phyloP scores from a whole-genome alignment of 106 monocot species.

The Apostasia shenzhenica region DNA sequence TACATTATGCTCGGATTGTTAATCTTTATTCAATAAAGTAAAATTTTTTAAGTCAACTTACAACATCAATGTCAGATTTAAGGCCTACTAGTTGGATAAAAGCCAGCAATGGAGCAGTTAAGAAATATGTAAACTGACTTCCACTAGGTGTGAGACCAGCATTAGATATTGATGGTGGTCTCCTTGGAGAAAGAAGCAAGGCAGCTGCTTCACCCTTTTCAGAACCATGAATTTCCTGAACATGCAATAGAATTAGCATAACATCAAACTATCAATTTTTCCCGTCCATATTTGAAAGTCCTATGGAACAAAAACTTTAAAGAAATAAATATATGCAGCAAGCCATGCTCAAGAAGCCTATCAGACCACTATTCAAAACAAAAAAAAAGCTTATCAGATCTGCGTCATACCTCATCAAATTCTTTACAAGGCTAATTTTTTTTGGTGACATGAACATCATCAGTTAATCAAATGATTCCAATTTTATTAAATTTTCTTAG shows the following conservation, averaged over 20 bases:
- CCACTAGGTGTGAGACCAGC: slow-evolving; percentile 36
- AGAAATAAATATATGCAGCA: background rate
- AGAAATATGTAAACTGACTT: slow-evolving; percentile 87
- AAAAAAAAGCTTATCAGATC: no score
- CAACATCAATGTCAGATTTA: slow-evolving; percentile 41
- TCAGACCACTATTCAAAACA: no score
- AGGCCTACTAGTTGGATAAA: slow-evolving; percentile 73
- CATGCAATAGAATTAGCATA: slow-evolving; percentile 3
- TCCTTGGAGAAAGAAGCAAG: slow-evolving; percentile 80
- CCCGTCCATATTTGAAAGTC: no score
- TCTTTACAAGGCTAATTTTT: no score
- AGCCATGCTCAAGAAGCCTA: no score
- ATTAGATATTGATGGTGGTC: slow-evolving; percentile 26
- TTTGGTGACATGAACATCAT: no score
- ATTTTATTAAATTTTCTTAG: no score
- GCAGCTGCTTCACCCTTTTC: slow-evolving; percentile 80
- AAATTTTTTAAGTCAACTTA: slow-evolving; percentile 24
- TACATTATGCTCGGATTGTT: slow-evolving; percentile 4
- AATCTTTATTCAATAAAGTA: background rate
- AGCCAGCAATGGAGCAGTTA: slow-evolving; percentile 83
- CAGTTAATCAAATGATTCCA: no score
- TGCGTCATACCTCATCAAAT: no score
- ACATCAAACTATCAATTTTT: no score
- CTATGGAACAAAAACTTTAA: background rate
- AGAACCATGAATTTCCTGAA: slow-evolving; percentile 70